A percentile compares a stretch with the other conserved stretches of the same genome.
Evolutionary conservation across 768 basidiomycete genomes (phyloP).

Genomic region (Lyophyllum decastes): DNA sequence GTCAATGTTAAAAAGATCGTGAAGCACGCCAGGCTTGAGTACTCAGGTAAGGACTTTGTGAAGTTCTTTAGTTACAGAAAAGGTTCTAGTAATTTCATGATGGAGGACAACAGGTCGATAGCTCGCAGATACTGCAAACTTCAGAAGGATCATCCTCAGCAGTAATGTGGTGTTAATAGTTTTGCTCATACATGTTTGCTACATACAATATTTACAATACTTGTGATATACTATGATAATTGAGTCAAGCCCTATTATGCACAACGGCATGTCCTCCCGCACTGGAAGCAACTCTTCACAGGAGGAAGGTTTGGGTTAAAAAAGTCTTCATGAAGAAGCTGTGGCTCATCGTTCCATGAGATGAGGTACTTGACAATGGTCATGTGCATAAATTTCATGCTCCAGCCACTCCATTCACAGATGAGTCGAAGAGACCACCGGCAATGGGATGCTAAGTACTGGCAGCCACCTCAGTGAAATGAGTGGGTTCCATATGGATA

Average conservation of each 20-base stretch:
- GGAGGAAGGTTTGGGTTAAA: slow-evolving; percentile 35
- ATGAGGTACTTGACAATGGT: slow-evolving; percentile 45
- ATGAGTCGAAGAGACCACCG: slow-evolving; percentile 37
- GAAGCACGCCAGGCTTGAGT: background rate
- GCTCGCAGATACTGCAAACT: background rate
- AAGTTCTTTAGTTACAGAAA: background rate
- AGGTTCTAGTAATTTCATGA: background rate
- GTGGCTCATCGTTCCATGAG: slow-evolving; percentile 40
- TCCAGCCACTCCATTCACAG: slow-evolving; percentile 51
- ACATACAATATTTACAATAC: too few species aligned
- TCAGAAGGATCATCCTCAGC: too few species aligned
- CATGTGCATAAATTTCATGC: slow-evolving; percentile 35
- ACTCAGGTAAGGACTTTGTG: background rate
- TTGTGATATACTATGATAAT: too few species aligned
- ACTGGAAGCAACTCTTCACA: too few species aligned
- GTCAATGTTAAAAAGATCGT: background rate
- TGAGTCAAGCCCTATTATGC: too few species aligned
- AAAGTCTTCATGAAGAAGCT: slow-evolving; percentile 32
- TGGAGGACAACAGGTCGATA: slow-evolving; percentile 19
- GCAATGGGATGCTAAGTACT: slow-evolving; percentile 14
- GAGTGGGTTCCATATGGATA: background rate
- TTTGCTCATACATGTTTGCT: too few species aligned
- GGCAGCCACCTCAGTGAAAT: slow-evolving; percentile 38
- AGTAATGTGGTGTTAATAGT: too few species aligned
- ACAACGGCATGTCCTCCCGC: too few species aligned